Base-by-base conservation (phyloP, 352 stramenopile species). In the Phytopythium mirpurense region DNA sequence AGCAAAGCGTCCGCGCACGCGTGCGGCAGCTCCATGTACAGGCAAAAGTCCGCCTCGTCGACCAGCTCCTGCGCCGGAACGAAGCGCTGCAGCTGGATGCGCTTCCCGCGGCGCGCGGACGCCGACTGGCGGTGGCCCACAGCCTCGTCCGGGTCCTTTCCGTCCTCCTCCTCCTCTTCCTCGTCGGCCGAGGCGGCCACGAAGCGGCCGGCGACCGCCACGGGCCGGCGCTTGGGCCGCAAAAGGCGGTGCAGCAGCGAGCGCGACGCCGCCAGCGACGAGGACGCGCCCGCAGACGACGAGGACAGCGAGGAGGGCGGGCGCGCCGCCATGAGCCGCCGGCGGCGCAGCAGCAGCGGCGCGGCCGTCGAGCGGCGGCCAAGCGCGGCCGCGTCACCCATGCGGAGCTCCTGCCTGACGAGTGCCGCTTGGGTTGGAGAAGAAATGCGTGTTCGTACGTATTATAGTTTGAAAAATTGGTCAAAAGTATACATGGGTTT, bases 41-140 rank as follows among this genome's bases (percentile, higher is more conserved):
- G 56, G 37, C 67, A 75, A 19, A 72, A 73, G 47, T 79, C 70
- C 1, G 70, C 67, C 27, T 68, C 62, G 15, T 67, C 65, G 47
- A 62, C 57, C 15, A 68, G 64, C 41, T 59, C 45, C 42, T 70
- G 60, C 2, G 60, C 43, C 1, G 56, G 60, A 27, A 63, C 54
- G 54, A 72, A 72, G 21, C 64, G 64, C 41, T 67, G 64, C 38
- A 72, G 54, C 45, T 67, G 65, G 49, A 72, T 57, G 46, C 67
- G 64, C 32, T 55, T 56, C 26, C 59, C 54, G 41, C 47, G 2
- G 41, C 45, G n/a, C 57, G 57, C 36, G 54, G 26, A 16, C 55
- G 47, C 35, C 58, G 60, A 15, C 45, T 49, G 40, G 49, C 63
- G 31, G 37, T 31, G 37, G 26, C 21, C 24, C 4, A 40, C 18